Evolutionary conservation across 176 grass and related monocot species (phyloP), one percentile per base, ranked within the genome.

Genomic region (Avena eriantha): DNA sequence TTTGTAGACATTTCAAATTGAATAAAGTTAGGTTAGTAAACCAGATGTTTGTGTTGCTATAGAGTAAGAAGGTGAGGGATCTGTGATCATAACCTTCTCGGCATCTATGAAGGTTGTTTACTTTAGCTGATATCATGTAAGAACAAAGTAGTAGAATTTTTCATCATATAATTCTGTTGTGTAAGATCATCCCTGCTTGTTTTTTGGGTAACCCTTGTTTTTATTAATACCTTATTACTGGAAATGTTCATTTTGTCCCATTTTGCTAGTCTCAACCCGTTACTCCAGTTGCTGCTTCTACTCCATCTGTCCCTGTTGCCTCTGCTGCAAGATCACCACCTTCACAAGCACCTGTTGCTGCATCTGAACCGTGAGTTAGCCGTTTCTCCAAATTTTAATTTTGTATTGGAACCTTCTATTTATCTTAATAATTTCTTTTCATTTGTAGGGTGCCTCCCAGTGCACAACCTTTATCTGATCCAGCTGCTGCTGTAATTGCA

Each of bases 321-420:
- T 80, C 92, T 46, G 78, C 83, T 87, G 77, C 86, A 83, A 86
- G 85, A 71, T 81, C 92, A 23, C 6, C 55, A 18, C 88, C 92
- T 79, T 51, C 84, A 85, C 81, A 87, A 85, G 81, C 90, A 78
- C 90, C 90, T 58, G 73, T 81, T 70, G 78, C 83, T 79, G 19
- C 88, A 71, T 80, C 87, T 78, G 81, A 88, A 85, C 66, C 60
- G 95, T 97, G 68, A 97, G 92, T 83, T 84, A 57, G 76, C 70
- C 17, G 29, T 79, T 65, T 18, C 18, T 58, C 31, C 76, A 82
- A 17, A 76, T 85, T 64, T 69, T 79, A 16, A 70, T 85, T 65
- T 70, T 76, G 15, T 80, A 10, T 17, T 87, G 7, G 12, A 48
- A 23, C 23, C 26, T 90, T 58, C 57, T 48, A 14, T 53, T 83